A percentile compares a stretch with the other conserved stretches of the same genome.
These are phyloP conservation scores for Wallacemonas rigidus DNA, from an alignment of 208 protist genomes.

Conservation along the genomic window DNA sequence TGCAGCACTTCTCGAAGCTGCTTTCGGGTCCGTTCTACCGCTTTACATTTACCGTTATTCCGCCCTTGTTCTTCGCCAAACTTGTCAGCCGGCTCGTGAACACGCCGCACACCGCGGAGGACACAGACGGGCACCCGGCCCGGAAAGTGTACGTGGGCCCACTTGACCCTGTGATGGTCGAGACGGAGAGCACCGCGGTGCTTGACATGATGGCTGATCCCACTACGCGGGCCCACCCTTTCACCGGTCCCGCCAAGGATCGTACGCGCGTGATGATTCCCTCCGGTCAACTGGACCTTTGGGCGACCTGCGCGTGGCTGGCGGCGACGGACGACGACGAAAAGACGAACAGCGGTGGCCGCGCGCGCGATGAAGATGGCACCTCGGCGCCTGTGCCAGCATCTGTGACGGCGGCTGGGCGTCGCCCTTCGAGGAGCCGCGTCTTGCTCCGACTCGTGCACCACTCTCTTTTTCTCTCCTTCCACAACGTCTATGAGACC, in stretches of 20 bases:
- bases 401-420: slow-evolving; percentile 11
- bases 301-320: slow-evolving; percentile 14
- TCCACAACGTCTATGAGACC: slow-evolving; percentile 46
- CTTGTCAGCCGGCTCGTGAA: slow-evolving; percentile 55
- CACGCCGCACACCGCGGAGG: not conserved
- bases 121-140: slow-evolving; percentile 14
- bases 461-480: slow-evolving; percentile 81
- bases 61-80: slow-evolving; percentile 75
- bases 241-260: too few relatives aligned
- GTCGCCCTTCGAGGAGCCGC: slow-evolving; percentile 35
- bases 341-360: not conserved
- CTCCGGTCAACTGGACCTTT: not conserved
- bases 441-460: slow-evolving; percentile 75
- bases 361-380: too few relatives aligned
- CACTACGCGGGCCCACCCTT: not conserved
- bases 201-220: slow-evolving; percentile 2
- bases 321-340: slow-evolving; percentile 1
- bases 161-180: slow-evolving; percentile 1
- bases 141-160: slow-evolving; percentile 15
- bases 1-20: slow-evolving; percentile 51
- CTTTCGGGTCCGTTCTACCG: slow-evolving; percentile 83
- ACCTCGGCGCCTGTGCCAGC: too few relatives aligned
- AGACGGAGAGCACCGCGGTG: slow-evolving; percentile 8
- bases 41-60: slow-evolving; percentile 76
- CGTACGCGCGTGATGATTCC: slow-evolving; percentile 7